Evolutionary conservation across 2,329 filamentous ascomycete genomes (phyloP), one percentile per base, ranked within the genome.

Genomic region (Clonostachys solani): DNA sequence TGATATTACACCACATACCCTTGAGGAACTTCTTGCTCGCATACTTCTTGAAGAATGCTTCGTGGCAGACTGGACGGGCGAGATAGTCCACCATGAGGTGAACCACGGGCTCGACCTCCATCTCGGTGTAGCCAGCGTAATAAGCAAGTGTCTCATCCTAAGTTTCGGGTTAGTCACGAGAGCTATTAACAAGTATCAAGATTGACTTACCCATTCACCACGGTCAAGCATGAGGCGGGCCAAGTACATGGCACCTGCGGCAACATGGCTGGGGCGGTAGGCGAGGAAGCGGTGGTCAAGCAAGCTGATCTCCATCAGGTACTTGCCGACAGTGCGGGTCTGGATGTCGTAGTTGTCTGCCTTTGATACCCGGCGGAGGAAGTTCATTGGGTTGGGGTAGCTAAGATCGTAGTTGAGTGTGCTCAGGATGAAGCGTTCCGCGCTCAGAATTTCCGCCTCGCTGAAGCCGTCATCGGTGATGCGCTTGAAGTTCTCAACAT

Each of bases 311-410:
- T 99, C 94, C 74, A 96, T 90, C 43, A 99, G 78, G 67, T 97
- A 99, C 74, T 99, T 99, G 67, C 90, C 94, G 50, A 99, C 82
- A 42, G 94, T 99, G 60, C 94, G 89, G 51, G 92, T 96, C 68
- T 96, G 90, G 60, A 97, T 96, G 69, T 99, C 92, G 72, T 99
- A 99, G 76, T 95, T 94, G 73, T 99, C 95, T 61, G 94, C 95
- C 78, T 99, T 99, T 52, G 92, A 97, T 69, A 99, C 96, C 56
- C 95, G 89, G 54, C 94, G 89, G 51, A 99, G 83, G 75, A 99
- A 99, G 80, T 99, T 99, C 94, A 99, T 99, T 18, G 94, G 94
- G 71, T 99, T 99, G 48, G 94, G 94, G 64, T 96, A 99, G 75
- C 92, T 96, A 54, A 99, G 83, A 65, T 99, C 92, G 67, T 96